phyloP scores from a whole-genome alignment of 371 early-diverging fungal genomes.

The Circinella umbellata region DNA sequence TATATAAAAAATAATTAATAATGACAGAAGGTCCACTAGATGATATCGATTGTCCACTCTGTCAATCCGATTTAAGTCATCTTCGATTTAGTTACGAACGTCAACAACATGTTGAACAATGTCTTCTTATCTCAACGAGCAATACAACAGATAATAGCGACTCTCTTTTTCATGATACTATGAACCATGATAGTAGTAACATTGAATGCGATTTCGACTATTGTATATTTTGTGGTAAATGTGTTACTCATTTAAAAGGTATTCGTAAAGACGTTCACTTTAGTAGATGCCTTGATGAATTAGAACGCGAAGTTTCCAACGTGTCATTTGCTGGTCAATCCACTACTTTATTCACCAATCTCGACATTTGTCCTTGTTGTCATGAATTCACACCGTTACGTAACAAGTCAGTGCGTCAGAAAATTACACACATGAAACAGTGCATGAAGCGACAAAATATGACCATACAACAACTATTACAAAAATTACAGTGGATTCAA shows the following conservation, averaged over 20 bases:
- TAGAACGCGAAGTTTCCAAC: slow-evolving; percentile 14
- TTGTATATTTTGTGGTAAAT: slow-evolving; percentile 43
- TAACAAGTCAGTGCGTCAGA: slow-evolving; percentile 15
- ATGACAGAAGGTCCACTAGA: slow-evolving; percentile 1
- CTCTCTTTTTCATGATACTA: background rate
- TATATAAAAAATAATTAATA: background rate
- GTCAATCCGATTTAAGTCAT: slow-evolving; percentile 23
- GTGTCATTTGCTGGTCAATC: slow-evolving; percentile 24
- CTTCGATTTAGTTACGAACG: slow-evolving; percentile 28
- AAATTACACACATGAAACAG: slow-evolving; percentile 31
- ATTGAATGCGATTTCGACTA: slow-evolving; percentile 20
- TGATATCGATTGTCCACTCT: slow-evolving; percentile 33
- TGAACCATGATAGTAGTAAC: background rate
- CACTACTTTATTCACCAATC: slow-evolving; percentile 21
- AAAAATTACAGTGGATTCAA: slow-evolving; percentile 35
- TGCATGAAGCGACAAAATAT: slow-evolving; percentile 22
- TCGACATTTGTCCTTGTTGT: slow-evolving; percentile 38
- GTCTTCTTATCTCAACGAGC: slow-evolving; percentile 15
- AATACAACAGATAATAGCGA: background rate
- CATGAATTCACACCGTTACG: slow-evolving; percentile 25
- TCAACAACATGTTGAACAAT: slow-evolving; percentile 38
- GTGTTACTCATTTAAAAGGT: slow-evolving; percentile 20
- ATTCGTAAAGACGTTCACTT: slow-evolving; percentile 29
- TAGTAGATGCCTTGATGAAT: slow-evolving; percentile 35
- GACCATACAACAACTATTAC: slow-evolving; percentile 23